Percentiles rank a stretch among this genome's conserved stretches.
phyloP scores from a whole-genome alignment of 2,329 filamentous ascomycete genomes.

The Aspergillus fijiensis region DNA sequence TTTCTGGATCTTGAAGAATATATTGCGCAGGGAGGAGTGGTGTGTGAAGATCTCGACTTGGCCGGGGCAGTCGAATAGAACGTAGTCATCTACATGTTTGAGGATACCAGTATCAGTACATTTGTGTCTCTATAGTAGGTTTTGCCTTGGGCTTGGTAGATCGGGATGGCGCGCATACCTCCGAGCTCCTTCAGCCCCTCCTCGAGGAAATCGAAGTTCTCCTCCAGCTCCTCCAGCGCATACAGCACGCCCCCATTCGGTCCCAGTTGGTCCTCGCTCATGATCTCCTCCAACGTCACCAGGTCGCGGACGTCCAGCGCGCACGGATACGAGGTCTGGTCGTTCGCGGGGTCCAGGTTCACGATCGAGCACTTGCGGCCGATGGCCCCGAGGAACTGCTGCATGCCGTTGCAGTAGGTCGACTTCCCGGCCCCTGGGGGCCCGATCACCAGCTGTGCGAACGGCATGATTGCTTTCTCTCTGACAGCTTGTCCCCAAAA shows the following conservation, averaged over 20 bases:
- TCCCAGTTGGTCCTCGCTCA: constrained; percentile 84
- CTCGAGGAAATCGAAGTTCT: constrained; percentile 91
- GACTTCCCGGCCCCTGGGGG: constrained; percentile 94
- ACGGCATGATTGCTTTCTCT: constrained; percentile 47
- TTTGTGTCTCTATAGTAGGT: not conserved
- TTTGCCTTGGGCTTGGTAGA: not conserved
- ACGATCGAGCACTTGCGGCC: constrained; percentile 92
- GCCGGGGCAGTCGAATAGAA: constrained; percentile 93
- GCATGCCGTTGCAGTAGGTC: constrained; percentile 98
- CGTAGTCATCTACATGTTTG: constrained; percentile 67
- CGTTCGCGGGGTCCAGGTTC: constrained; percentile 96
- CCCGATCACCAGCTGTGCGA: constrained; percentile 83
- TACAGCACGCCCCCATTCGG: constrained; percentile 92
- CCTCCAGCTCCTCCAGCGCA: constrained; percentile 89
- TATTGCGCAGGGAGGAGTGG: constrained; percentile 85
- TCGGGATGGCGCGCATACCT: constrained; percentile 42
- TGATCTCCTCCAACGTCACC: constrained; percentile 89
- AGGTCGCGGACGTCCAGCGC: constrained; percentile 88
- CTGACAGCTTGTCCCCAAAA: too few species aligned
- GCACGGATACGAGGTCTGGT: constrained; percentile 82
- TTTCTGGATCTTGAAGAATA: constrained; percentile 88
- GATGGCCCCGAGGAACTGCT: constrained; percentile 96
- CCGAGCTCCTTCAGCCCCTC: constrained; percentile 73
- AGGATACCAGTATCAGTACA: constrained; percentile 1
- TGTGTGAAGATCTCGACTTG: constrained; percentile 98